These are phyloP conservation scores for Lichtheimia corymbifera DNA, from an alignment of 371 early-diverging fungal species.

Conservation along the genomic window DNA sequence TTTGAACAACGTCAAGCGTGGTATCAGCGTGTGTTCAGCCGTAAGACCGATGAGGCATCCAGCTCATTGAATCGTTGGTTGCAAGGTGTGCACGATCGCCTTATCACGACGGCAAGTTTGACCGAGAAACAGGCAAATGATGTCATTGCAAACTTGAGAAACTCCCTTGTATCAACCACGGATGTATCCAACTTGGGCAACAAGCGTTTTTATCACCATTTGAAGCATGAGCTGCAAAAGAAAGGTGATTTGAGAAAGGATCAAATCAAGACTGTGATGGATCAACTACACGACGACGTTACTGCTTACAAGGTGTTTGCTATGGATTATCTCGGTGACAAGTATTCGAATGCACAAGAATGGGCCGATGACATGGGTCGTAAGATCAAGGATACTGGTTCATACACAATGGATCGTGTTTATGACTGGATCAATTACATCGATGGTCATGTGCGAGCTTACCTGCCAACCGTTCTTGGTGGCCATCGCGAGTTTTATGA, in stretches of 20 bases:
- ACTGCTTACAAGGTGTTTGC: slow-evolving; percentile 52
- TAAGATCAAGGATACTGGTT: slow-evolving; percentile 10
- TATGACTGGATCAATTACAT: slow-evolving; percentile 6
- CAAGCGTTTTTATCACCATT: slow-evolving; percentile 35
- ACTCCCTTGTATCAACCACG: slow-evolving; percentile 21
- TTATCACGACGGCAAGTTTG: slow-evolving; percentile 29
- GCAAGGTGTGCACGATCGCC: slow-evolving; percentile 23
- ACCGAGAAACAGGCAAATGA: slow-evolving; percentile 31
- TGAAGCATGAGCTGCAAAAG: slow-evolving; percentile 29
- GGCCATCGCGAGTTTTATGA: not conserved
- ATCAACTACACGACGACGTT: slow-evolving; percentile 29
- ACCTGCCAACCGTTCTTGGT: not conserved
- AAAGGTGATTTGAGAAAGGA: slow-evolving; percentile 31
- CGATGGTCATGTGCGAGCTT: not conserved
- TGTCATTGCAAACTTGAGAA: slow-evolving; percentile 25
- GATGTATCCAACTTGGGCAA: slow-evolving; percentile 33
- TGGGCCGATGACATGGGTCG: slow-evolving; percentile 15
- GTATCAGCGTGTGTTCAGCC: slow-evolving; percentile 35
- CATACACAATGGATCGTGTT: slow-evolving; percentile 6
- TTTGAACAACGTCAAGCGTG: slow-evolving; percentile 28
- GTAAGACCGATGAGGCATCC: slow-evolving; percentile 16
- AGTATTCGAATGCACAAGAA: slow-evolving; percentile 24
- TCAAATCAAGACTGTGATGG: slow-evolving; percentile 28
- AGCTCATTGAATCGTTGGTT: slow-evolving; percentile 36
- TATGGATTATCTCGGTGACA: slow-evolving; percentile 40